Base-by-base conservation (phyloP, 1,139 yeast species). In the Ogataea hybrid region DNA sequence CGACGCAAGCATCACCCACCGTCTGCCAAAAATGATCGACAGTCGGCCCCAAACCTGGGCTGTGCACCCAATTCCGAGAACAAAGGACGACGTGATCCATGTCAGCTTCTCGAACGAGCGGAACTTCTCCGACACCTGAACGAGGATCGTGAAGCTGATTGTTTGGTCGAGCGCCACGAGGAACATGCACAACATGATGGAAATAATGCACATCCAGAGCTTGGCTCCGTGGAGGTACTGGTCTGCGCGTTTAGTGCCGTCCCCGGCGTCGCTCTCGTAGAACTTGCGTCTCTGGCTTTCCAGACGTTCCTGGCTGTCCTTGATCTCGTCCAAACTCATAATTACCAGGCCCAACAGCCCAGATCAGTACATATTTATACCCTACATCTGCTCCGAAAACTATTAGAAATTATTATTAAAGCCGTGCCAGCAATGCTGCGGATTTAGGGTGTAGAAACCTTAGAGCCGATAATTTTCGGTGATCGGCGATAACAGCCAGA, bases 221-320 rank as follows among this genome's bases (percentile, higher is more conserved):
- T n/a, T n/a, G 27, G 27, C 12, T 3, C 22, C 22, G 32, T 17
- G 32, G 11, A 29, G 22, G 12, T 18, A 29, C 22, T 29, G 32
- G 5, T 60, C 79, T 2, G 62, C 56, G 1, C 76, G 70, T 12
- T 53, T 61, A 2, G 82, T 68, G 8, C 82, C 83, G 56, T 77
- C 83, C 10, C 83, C 83, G 14, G 82, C 82, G 54, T 75, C 73
- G 32, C 49, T 44, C 39, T 54, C 57, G 25, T 23, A 37, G 25
- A 37, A 37, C 12, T 37, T 37, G 25, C 25, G 25, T 6, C 6
- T 23, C 25, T 23, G 25, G 25, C 25, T 23, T 8, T 23, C 25
- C n/a, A 23, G 25, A 2, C 12, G 25, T 5, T 11, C 21, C 10
- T 16, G 25, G 25, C 17, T 27, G 10, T 27, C 17, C 9, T 27